A percentile compares a stretch with the other conserved stretches of the same genome.
Conservation (phyloP, 208 protist genomes). For the Herpetomonas samuelpessoai region DNA sequence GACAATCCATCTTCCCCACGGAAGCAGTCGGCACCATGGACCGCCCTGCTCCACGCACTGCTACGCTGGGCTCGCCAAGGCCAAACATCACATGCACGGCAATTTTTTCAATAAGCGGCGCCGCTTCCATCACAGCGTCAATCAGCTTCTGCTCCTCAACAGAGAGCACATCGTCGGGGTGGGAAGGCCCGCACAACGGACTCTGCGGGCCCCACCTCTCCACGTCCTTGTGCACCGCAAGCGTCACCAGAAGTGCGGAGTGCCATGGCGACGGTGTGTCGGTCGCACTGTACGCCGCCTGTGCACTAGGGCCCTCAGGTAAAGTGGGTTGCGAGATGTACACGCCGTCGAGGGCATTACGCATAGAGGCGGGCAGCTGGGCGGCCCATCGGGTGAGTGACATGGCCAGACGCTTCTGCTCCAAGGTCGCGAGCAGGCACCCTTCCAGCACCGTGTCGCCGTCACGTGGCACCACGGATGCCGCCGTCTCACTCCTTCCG, state of each 20-base stretch:
- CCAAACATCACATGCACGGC: constrained; percentile 45
- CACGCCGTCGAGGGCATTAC: constrained; percentile 30
- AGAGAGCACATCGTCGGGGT: constrained; percentile 51
- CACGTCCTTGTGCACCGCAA: constrained; percentile 42
- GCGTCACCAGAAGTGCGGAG: constrained; percentile 34
- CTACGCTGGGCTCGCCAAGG: too few species aligned
- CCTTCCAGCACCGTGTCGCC: neutral
- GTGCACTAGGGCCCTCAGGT: too few species aligned
- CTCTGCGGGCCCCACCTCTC: constrained; percentile 44
- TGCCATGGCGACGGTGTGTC: neutral
- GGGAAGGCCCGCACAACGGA: constrained; percentile 56
- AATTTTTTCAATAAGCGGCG: constrained; percentile 43
- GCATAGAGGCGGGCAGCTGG: constrained; percentile 34
- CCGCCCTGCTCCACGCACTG: constrained; percentile 12
- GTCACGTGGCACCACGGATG: neutral
- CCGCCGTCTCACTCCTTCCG: too few species aligned
- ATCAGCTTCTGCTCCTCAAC: constrained; percentile 68
- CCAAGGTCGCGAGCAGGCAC: constrained; percentile 64
- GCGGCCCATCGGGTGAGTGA: constrained; percentile 56
- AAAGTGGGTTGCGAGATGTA: constrained; percentile 50
- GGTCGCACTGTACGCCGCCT: too few species aligned
- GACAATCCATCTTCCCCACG: neutral
- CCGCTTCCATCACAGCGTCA: constrained; percentile 48
- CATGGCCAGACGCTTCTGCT: constrained; percentile 67
- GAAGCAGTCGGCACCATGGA: neutral